Evolutionary conservation across 805 yeast species (phyloP).

Genomic region (Saccharomycopsis amapae): DNA sequence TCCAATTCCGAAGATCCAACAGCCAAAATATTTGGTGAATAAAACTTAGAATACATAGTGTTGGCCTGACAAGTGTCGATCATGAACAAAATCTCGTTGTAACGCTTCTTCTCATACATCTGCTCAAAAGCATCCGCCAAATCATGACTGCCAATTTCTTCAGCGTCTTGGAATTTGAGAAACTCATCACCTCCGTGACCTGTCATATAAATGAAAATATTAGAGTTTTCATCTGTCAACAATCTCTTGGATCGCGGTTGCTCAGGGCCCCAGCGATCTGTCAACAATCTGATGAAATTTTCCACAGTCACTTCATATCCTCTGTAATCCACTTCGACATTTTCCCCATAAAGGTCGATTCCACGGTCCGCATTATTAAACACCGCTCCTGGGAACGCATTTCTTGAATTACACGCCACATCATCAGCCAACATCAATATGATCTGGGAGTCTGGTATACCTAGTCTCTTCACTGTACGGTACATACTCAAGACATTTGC

Average conservation of each 20-base stretch:
- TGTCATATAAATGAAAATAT: slow-evolving; percentile 89
- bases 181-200: slow-evolving; percentile 99
- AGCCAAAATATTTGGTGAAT: slow-evolving; percentile 86
- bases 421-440: slow-evolving; percentile 95
- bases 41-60: slow-evolving; percentile 89
- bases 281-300: slow-evolving; percentile 82
- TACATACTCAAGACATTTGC: slow-evolving; percentile 93
- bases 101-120: slow-evolving; percentile 92
- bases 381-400: slow-evolving; percentile 92
- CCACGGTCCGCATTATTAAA: slow-evolving; percentile 91
- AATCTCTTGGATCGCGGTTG: slow-evolving; percentile 90
- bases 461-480: slow-evolving; percentile 90
- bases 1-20: slow-evolving; percentile 87
- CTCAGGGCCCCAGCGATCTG: slow-evolving; percentile 93
- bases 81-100: slow-evolving; percentile 94
- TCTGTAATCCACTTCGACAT: slow-evolving; percentile 91
- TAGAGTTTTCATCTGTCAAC: slow-evolving; percentile 88
- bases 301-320: slow-evolving; percentile 99
- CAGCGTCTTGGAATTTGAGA: slow-evolving; percentile 96
- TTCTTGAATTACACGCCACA: slow-evolving; percentile 93
- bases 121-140: slow-evolving; percentile 96
- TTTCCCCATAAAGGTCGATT: slow-evolving; percentile 88
- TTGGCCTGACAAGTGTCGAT: slow-evolving; percentile 98
- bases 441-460: slow-evolving; percentile 97
- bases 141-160: slow-evolving; percentile 91